Evolutionary conservation across 2,329 filamentous ascomycete species (phyloP).

Genomic region (Penicillium nordicum): DNA sequence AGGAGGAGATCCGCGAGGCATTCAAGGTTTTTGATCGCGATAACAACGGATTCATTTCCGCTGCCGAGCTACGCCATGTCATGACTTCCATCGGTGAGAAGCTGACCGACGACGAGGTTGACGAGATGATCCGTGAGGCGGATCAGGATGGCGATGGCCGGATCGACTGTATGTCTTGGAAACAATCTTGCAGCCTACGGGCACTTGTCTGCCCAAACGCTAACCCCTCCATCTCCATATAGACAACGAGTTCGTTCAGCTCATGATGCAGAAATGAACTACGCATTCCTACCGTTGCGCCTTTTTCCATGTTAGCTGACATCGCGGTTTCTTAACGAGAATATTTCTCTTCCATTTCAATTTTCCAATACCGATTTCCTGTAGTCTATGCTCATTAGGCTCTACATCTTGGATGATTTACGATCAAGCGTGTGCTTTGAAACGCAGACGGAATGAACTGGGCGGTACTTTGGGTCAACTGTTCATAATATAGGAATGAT

Average conservation of each 20-base stretch:
- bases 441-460: slow-evolving; percentile 15
- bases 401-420: slow-evolving; percentile 22
- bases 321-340: slow-evolving; percentile 24
- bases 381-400: slow-evolving; percentile 28
- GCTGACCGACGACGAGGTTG: slow-evolving; percentile 84
- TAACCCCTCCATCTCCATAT: slow-evolving; percentile 25
- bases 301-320: slow-evolving; percentile 31
- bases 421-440: slow-evolving; percentile 25
- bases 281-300: slow-evolving; percentile 21
- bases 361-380: slow-evolving; percentile 22
- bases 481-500: slow-evolving; percentile 11
- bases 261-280: slow-evolving; percentile 91
- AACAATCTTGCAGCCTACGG: neutral
- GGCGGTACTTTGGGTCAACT: slow-evolving; percentile 12
- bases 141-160: slow-evolving; percentile 86
- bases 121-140: slow-evolving; percentile 90
- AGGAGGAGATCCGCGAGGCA: slow-evolving; percentile 84
- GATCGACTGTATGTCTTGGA: slow-evolving; percentile 69
- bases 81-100: slow-evolving; percentile 93
- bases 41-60: slow-evolving; percentile 89
- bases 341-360: slow-evolving; percentile 22
- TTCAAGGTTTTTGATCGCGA: slow-evolving; percentile 91
- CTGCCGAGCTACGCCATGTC: slow-evolving; percentile 81
- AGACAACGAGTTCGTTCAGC: slow-evolving; percentile 92
- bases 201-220: slow-evolving; percentile 2